These are phyloP conservation scores for Erigeron philadelphicus DNA, from an alignment of 140 eudicot genomes.

Conservation along the genomic window DNA sequence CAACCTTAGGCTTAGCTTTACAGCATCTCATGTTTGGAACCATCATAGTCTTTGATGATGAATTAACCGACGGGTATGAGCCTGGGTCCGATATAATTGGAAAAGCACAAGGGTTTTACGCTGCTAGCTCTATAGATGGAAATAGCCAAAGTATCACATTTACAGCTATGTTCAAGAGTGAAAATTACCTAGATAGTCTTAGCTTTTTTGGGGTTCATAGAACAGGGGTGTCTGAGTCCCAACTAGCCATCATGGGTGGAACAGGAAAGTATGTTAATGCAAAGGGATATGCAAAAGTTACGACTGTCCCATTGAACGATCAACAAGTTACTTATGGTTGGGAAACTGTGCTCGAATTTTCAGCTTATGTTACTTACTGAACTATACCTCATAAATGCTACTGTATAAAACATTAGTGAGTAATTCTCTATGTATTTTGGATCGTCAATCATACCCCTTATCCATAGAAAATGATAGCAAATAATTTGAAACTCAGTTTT, in stretches of 20 bases:
- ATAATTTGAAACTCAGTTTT: too few relatives aligned
- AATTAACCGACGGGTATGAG: slow-evolving; percentile 74
- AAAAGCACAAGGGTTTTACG: slow-evolving; percentile 77
- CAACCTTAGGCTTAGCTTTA: too few relatives aligned
- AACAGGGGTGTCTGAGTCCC: slow-evolving; percentile 65
- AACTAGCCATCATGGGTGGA: slow-evolving; percentile 80
- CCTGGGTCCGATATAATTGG: slow-evolving; percentile 67
- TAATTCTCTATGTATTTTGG: too few relatives aligned
- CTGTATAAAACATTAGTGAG: too few relatives aligned
- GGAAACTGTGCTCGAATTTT: too few relatives aligned
- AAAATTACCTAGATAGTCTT: slow-evolving; percentile 53
- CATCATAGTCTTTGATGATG: slow-evolving; percentile 71
- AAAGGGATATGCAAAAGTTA: slow-evolving; percentile 61
- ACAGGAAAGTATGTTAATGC: slow-evolving; percentile 86
- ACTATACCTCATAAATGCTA: too few relatives aligned
- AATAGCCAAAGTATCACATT: slow-evolving; percentile 79
- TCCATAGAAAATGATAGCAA: too few relatives aligned
- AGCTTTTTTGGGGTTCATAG: slow-evolving; percentile 76
- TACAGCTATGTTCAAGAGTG: slow-evolving; percentile 59
- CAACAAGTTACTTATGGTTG: too few relatives aligned
- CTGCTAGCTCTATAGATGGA: slow-evolving; percentile 65
- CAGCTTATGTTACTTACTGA: too few relatives aligned
- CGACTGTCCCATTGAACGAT: slow-evolving; percentile 24
- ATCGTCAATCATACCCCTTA: too few relatives aligned
- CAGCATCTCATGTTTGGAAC: slow-evolving; percentile 77